Evolutionary conservation across 2,329 filamentous ascomycete genomes (phyloP).

Genomic region (Trichoderma citrinoviride): DNA sequence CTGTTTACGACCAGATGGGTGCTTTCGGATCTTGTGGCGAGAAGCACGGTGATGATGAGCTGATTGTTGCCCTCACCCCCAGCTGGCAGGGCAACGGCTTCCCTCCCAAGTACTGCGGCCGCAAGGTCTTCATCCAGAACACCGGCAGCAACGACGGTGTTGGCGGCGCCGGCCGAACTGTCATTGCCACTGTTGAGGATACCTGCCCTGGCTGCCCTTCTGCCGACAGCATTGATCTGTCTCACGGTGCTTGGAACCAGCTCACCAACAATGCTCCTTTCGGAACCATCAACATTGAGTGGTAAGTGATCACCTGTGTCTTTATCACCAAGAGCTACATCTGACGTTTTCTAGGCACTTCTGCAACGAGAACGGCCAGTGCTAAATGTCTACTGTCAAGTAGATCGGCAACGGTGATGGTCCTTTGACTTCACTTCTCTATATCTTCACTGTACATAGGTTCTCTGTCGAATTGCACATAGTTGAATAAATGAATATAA

Average conservation of each 20-base stretch:
- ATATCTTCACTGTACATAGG: slow-evolving; percentile 3
- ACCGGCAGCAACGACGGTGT: slow-evolving; percentile 15
- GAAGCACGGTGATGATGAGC: slow-evolving; percentile 1
- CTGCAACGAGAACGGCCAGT: slow-evolving; percentile 21
- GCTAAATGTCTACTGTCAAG: slow-evolving; percentile 9
- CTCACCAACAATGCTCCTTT: slow-evolving; percentile 14
- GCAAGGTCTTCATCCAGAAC: slow-evolving; percentile 21
- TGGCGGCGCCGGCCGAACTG: slow-evolving; percentile 11
- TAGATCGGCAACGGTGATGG: not conserved
- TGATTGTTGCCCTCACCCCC: slow-evolving; percentile 18
- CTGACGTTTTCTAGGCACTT: slow-evolving; percentile 14
- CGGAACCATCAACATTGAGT: slow-evolving; percentile 21
- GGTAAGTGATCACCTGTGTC: not conserved
- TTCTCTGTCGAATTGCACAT: not conserved
- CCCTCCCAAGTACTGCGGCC: slow-evolving; percentile 21
- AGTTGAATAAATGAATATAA: slow-evolving; percentile 4
- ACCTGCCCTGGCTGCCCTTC: slow-evolving; percentile 20
- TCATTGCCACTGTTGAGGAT: slow-evolving; percentile 6
- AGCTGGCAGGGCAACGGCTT: slow-evolving; percentile 13
- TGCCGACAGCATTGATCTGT: slow-evolving; percentile 19
- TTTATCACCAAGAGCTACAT: not conserved
- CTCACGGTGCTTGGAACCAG: slow-evolving; percentile 10
- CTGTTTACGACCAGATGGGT: slow-evolving; percentile 15
- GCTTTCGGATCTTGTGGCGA: slow-evolving; percentile 15
- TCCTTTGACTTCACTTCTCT: not conserved